Evolutionary conservation across 345 rosid species (phyloP).

Genomic region (Diplotaxis tenuifolia): DNA sequence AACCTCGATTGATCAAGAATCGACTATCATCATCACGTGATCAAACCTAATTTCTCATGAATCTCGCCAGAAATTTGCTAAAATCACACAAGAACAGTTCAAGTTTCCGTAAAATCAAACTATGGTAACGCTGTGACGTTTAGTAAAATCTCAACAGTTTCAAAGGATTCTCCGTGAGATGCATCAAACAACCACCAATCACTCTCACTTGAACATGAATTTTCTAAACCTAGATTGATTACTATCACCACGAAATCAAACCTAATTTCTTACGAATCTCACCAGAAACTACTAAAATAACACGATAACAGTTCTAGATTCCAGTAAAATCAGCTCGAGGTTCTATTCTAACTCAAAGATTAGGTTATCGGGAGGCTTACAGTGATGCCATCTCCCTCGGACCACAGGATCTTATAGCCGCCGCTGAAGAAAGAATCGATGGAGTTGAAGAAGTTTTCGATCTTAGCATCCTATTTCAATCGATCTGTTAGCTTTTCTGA

Average conservation of each 20-base stretch:
- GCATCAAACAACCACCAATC: background rate
- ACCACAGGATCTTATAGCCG: conserved; percentile 83
- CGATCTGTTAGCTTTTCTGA: conserved; percentile 17
- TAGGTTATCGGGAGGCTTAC: conserved; percentile 39
- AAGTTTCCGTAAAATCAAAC: background rate
- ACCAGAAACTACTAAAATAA: background rate
- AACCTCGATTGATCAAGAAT: no score
- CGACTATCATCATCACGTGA: no score
- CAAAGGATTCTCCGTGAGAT: background rate
- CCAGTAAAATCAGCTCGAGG: background rate
- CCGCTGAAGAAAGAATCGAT: conserved; percentile 62
- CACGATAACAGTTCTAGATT: background rate
- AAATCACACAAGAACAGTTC: no score
- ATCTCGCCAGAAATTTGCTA: no score
- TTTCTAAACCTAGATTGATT: background rate
- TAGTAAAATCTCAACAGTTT: background rate
- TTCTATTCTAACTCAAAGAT: background rate
- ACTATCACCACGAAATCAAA: background rate
- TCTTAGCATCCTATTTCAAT: conserved; percentile 39
- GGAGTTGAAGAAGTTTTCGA: conserved; percentile 46
- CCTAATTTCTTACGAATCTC: conserved; percentile 8
- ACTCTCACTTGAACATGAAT: background rate
- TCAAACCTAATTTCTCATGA: no score
- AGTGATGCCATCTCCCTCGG: conserved; percentile 61
- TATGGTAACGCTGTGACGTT: background rate